Conservation (phyloP, 495 filamentous ascomycete genomes). For the Venustampulla echinocandica region DNA sequence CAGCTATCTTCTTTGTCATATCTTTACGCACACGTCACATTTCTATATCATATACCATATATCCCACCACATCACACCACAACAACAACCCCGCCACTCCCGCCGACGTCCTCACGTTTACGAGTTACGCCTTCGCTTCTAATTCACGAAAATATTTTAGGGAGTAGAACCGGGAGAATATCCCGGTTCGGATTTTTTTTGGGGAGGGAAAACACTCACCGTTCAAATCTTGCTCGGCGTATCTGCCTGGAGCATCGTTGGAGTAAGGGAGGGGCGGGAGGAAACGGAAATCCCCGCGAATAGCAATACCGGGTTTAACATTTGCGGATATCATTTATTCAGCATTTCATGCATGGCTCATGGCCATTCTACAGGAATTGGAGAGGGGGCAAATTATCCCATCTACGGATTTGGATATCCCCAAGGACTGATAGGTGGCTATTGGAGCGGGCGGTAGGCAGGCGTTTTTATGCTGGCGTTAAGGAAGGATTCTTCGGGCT, state of each 20-base stretch:
- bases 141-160: slow-evolving; percentile 14
- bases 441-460: slow-evolving; percentile 6
- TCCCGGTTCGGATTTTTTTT: slow-evolving; percentile 10
- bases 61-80: slow-evolving; percentile 4
- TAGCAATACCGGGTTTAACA: too few species aligned
- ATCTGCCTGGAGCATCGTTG: not conserved
- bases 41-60: too few species aligned
- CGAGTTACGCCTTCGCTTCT: slow-evolving; percentile 21
- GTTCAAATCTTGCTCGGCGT: slow-evolving; percentile 2
- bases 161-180: slow-evolving; percentile 13
- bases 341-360: slow-evolving; percentile 3
- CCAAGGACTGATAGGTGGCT: not conserved
- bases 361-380: slow-evolving; percentile 13
- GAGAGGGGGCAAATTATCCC: too few species aligned
- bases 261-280: too few species aligned
- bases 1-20: slow-evolving; percentile 1
- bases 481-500: too few species aligned
- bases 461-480: too few species aligned
- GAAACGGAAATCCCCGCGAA: too few species aligned
- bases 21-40: too few species aligned
- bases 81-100: not conserved
- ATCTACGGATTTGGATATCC: too few species aligned
- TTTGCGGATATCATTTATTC: too few species aligned
- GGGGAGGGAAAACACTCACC: not conserved
- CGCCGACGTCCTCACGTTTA: slow-evolving; percentile 6